Conservation (phyloP, 345 rosid genomes). For the Cardamine chenopodiifolia region DNA sequence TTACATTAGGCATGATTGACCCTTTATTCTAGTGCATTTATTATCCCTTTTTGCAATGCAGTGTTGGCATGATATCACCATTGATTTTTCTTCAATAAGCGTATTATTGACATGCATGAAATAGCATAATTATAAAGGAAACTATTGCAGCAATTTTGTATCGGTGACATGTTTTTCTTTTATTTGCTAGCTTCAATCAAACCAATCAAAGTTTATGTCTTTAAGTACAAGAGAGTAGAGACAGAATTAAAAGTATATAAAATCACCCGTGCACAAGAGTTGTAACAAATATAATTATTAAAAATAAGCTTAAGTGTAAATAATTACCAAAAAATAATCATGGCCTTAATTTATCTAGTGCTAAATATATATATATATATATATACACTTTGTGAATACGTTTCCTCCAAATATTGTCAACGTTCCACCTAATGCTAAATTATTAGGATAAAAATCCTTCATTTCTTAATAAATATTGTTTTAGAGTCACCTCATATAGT, state of each 20-base stretch:
- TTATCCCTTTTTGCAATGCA: slow-evolving; percentile 20
- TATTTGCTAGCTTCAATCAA: slow-evolving; percentile 22
- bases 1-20: slow-evolving; percentile 37
- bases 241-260: slow-evolving; percentile 12
- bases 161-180: slow-evolving; percentile 35
- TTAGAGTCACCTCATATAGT: slow-evolving; percentile 29
- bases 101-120: slow-evolving; percentile 36
- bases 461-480: slow-evolving; percentile 13
- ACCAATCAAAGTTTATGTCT: slow-evolving; percentile 37
- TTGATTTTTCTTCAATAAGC: slow-evolving; percentile 18
- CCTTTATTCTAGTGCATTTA: slow-evolving; percentile 31
- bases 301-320: slow-evolving; percentile 30
- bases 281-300: slow-evolving; percentile 25
- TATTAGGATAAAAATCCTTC: slow-evolving; percentile 24
- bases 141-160: slow-evolving; percentile 23
- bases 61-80: slow-evolving; percentile 35
- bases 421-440: slow-evolving; percentile 43
- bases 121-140: slow-evolving; percentile 10
- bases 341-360: slow-evolving; percentile 30
- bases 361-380: slow-evolving; percentile 32
- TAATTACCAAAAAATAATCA: slow-evolving; percentile 27
- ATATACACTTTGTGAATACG: slow-evolving; percentile 43
- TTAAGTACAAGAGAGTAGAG: slow-evolving; percentile 35
- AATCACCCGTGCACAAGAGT: slow-evolving; percentile 42
- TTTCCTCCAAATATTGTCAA: slow-evolving; percentile 43